Conservation (phyloP, 441 rosid genomes). For the Eruca vesicaria region DNA sequence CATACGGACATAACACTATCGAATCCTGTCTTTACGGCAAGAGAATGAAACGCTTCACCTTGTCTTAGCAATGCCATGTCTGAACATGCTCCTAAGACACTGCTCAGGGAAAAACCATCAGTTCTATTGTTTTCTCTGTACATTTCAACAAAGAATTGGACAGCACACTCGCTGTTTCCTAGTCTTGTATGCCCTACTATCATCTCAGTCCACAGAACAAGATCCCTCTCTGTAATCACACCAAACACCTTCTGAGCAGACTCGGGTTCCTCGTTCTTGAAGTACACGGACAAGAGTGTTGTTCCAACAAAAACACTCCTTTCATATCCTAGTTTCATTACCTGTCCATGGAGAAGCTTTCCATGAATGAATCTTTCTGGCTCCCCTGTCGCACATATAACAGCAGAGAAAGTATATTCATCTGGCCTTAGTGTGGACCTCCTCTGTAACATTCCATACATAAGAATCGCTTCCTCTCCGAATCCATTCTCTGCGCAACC, state of each 20-base stretch:
- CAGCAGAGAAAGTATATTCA: constrained; percentile 75
- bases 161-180: constrained; percentile 58
- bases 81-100: constrained; percentile 79
- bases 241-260: constrained; percentile 54
- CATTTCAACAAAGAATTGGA: constrained; percentile 56
- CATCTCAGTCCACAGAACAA: constrained; percentile 94
- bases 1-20: constrained; percentile 54
- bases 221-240: constrained; percentile 53
- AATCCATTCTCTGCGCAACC: constrained; percentile 69
- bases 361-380: constrained; percentile 46
- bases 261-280: constrained; percentile 52
- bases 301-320: constrained; percentile 66
- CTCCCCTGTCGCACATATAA: constrained; percentile 52
- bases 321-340: constrained; percentile 54
- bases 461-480: constrained; percentile 50
- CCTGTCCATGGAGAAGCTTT: constrained; percentile 68
- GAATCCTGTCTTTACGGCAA: constrained; percentile 57
- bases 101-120: constrained; percentile 79
- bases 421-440: constrained; percentile 56
- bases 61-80: constrained; percentile 64
- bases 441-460: constrained; percentile 48
- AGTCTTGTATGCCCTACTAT: constrained; percentile 63
- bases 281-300: constrained; percentile 75
- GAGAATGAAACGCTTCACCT: constrained; percentile 78
- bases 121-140: constrained; percentile 46